Evolutionary conservation across 768 basidiomycete genomes (phyloP), one percentile per base, ranked within the genome.

Genomic region (Leucogyrophana mollusca): DNA sequence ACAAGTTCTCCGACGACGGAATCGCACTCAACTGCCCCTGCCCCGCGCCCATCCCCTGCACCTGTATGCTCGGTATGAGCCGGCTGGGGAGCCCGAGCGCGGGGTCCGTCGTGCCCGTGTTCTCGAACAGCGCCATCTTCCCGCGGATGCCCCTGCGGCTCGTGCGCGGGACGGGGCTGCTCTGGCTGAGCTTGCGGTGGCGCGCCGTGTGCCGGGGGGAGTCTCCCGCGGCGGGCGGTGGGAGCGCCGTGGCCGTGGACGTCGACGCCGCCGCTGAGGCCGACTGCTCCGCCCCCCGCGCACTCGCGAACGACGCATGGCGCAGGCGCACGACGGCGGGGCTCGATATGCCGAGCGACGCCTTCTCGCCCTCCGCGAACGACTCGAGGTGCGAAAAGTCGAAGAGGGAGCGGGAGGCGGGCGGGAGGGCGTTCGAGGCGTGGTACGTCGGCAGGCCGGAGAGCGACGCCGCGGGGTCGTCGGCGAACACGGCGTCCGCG

Each of bases 121-220:
- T 66, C 53, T 98, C 96, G 60, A 98, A 98, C 3, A 95, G 69
- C 0, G 94, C 94, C 64, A 98, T 78, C 66, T 97, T 98, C 16
- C 89, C 91, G 36, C 81, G 78, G 27, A 78, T 73, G 18, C 73
- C 78, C 57, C 74, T 82, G 38, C 80, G 75, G 43, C 73, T 73
- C 3, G 74, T 64, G 27, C 87, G 78, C 4, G 88, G 87, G 39
- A 77, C 66, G 0, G 86, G 78, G 40, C 82, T 85, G 54, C 86
- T 90, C 60, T 92, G 86, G 54, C 89, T 93, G 46, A 95, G 74
- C 58, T 94, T 95, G 38, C 95, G 86, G 50, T 90, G 86, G 34
- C 91, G 84, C 3, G 80, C 65, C 54, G 57, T 66, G 46, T 44
- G 50, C 35, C 57, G 56, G 14, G 43, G 53, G 3, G 50, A 20